A percentile compares a stretch with the other conserved stretches of the same genome.
Conservation (phyloP, 2,329 filamentous ascomycete genomes). For the Phialemonium atrogriseum region DNA sequence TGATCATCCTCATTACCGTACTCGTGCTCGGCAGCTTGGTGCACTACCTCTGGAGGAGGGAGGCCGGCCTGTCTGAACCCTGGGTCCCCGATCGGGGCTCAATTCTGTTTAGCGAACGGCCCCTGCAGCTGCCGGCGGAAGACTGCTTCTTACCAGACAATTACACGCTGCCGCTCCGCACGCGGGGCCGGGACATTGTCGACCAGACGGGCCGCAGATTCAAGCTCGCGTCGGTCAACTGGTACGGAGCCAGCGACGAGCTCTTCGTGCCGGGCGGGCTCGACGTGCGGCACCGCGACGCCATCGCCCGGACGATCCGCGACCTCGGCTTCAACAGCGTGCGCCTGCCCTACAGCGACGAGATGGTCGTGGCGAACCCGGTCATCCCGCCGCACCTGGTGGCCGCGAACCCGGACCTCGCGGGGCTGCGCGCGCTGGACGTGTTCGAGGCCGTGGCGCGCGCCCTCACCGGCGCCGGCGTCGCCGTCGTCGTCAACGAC, state of each 20-base stretch:
- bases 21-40: slow-evolving; percentile 29
- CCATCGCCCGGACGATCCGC: slow-evolving; percentile 52
- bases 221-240: slow-evolving; percentile 59
- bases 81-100: slow-evolving; percentile 43
- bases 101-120: slow-evolving; percentile 37
- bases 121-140: slow-evolving; percentile 35
- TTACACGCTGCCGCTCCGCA: slow-evolving; percentile 50
- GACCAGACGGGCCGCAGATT: slow-evolving; percentile 48
- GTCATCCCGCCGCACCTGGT: slow-evolving; percentile 41
- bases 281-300: slow-evolving; percentile 51
- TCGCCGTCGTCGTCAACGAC: slow-evolving; percentile 61
- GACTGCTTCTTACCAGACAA: slow-evolving; percentile 30
- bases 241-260: slow-evolving; percentile 64
- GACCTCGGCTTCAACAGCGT: slow-evolving; percentile 63
- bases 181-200: slow-evolving; percentile 51
- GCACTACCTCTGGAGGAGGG: slow-evolving; percentile 34
- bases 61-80: slow-evolving; percentile 32
- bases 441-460: slow-evolving; percentile 50
- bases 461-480: slow-evolving; percentile 51
- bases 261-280: slow-evolving; percentile 56
- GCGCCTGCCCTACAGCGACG: slow-evolving; percentile 59
- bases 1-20: slow-evolving; percentile 28
- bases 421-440: slow-evolving; percentile 49
- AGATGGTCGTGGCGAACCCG: slow-evolving; percentile 56
- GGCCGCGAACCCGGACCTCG: slow-evolving; percentile 51